Evolutionary conservation across 2,329 filamentous ascomycete species (phyloP).

Genomic region (Onygenales sp.): DNA sequence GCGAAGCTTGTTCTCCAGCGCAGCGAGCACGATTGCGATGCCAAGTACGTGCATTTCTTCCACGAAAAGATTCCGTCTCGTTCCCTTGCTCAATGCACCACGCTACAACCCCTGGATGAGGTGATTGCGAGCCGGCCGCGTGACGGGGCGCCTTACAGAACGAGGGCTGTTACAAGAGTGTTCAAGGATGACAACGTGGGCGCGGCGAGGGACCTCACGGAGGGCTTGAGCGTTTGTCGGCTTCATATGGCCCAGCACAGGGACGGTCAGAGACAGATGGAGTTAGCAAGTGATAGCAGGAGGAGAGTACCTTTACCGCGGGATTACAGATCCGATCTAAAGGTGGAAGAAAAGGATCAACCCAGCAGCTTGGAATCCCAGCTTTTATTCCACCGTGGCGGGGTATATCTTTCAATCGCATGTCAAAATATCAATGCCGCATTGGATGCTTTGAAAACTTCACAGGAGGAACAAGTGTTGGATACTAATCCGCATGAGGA

Average conservation of each 20-base stretch:
- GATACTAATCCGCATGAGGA: constrained; percentile 9
- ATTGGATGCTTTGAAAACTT: constrained; percentile 36
- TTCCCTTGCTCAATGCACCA: constrained; percentile 63
- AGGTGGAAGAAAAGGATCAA: constrained; percentile 54
- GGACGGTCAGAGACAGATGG: constrained; percentile 41
- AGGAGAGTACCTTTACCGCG: constrained; percentile 24
- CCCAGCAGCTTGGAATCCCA: constrained; percentile 67
- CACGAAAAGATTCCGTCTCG: constrained; percentile 78
- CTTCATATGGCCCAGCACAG: constrained; percentile 46
- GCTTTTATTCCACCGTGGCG: constrained; percentile 65
- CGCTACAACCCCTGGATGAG: constrained; percentile 55
- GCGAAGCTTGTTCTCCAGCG: constrained; percentile 63
- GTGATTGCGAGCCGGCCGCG: constrained; percentile 56
- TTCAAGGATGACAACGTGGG: constrained; percentile 67
- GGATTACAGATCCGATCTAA: constrained; percentile 42
- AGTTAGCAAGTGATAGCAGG: constrained; percentile 37
- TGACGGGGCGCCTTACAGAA: constrained; percentile 60
- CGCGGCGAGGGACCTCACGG: constrained; percentile 60
- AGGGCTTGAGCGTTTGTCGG: constrained; percentile 50
- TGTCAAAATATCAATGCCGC: constrained; percentile 54
- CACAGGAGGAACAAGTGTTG: constrained; percentile 6
- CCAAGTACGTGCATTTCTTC: constrained; percentile 86
- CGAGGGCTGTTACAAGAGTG: constrained; percentile 62
- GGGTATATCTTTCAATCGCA: constrained; percentile 62
- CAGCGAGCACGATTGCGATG: constrained; percentile 58